Evolutionary conservation across 73 alveolate species (phyloP).

Genomic region (Durusdinium trenchii): DNA sequence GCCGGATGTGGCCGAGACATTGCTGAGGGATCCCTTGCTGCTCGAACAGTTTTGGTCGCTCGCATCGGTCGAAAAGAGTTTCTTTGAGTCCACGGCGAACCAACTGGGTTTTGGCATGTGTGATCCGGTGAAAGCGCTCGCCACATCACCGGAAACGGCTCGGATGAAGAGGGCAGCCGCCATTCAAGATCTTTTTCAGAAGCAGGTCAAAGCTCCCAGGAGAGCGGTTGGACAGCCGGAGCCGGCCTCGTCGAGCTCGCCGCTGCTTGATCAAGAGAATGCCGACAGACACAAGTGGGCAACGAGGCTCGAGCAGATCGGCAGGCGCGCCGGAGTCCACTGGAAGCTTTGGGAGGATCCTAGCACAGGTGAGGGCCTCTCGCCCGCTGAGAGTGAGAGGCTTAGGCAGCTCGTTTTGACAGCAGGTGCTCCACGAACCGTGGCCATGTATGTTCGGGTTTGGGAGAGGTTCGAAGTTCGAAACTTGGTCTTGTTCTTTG

Average conservation of each 20-base stretch:
- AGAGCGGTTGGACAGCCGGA: background rate
- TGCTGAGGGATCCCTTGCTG: too few species aligned
- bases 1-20: too few species aligned
- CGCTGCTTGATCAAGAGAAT: background rate
- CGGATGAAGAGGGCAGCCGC: too few species aligned
- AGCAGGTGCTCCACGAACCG: background rate
- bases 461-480: too few species aligned
- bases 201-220: background rate
- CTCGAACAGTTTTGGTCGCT: too few species aligned
- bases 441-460: background rate
- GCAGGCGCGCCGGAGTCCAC: background rate
- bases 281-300: slow-evolving; percentile 16
- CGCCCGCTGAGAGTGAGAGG: background rate
- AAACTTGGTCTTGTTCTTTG: too few species aligned
- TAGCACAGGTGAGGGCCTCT: background rate
- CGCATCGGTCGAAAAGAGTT: too few species aligned
- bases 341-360: background rate
- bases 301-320: background rate
- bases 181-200: background rate
- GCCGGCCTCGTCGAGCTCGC: background rate
- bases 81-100: too few species aligned
- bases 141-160: too few species aligned
- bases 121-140: too few species aligned
- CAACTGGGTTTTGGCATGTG: too few species aligned
- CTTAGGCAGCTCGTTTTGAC: background rate